Evolutionary conservation across 768 basidiomycete species (phyloP), one percentile per base, ranked within the genome.

Genomic region (Boletus subcaerulescens): DNA sequence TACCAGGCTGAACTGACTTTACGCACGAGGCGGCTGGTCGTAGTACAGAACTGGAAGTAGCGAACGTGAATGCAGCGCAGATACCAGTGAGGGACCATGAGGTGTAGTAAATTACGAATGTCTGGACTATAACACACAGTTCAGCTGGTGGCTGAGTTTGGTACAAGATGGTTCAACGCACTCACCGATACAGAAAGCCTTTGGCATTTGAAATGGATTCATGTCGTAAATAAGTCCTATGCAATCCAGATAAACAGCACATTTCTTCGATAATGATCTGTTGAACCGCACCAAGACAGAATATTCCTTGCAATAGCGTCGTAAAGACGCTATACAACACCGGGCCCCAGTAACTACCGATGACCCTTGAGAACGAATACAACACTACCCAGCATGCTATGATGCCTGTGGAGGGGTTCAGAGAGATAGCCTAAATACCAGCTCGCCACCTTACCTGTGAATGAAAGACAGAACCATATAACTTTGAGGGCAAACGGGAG

Each of bases 221-320:
- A 88, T 87, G 48, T 70, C 66, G 76, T 82, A 86, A 14, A 83
- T 74, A 69, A 87, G 77, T 12, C 86, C 86, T 87, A 46, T 22
- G 33, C 9, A 20, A 59, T 18, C 17, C 17, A 48, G 13, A 36
- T 57, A 24, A 60, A 43, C 31, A 35, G 35, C 4, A 12, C 11
- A 4, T n/a, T 18, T 20, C 45, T 31, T 45, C 22, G 9, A 18
- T 15, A 22, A 13, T 29, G n/a, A 22, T 15, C 33, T 24, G 15
- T n/a, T 14, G 5, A 5, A 0, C 44, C 77, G 48, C 51, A 85
- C 86, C 85, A 3, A 88, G 65, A 61, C 81, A 84, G 61, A 87
- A 85, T 10, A 77, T 70, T 3, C 75, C 77, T 56, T 88, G 79
- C 55, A 85, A 62, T 8, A 81, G 45, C 1, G 82, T 79, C 50